Conservation (phyloP, 177 flowering plant species). For the Vitis hybrid region DNA sequence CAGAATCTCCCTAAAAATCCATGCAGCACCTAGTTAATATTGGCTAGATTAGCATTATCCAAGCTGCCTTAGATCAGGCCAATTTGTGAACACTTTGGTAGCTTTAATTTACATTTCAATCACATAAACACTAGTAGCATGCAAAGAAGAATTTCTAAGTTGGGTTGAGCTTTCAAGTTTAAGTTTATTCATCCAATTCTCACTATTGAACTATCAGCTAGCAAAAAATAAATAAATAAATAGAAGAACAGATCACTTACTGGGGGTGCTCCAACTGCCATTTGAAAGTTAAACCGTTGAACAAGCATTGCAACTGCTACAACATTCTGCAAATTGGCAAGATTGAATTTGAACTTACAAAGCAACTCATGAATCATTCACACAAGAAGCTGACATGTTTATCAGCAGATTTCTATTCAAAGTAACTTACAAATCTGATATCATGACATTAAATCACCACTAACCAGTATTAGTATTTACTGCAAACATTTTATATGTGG, state of each 20-base stretch:
- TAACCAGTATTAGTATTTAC: neutral
- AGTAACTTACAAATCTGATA: neutral
- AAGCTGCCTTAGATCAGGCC: too few species aligned
- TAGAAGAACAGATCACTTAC: constrained; percentile 39
- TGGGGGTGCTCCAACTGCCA: constrained; percentile 87
- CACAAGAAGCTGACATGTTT: neutral
- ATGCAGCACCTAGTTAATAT: too few species aligned
- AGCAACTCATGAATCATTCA: neutral
- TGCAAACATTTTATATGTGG: neutral
- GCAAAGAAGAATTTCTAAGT: too few species aligned
- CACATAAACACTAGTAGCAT: too few species aligned
- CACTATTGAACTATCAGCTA: neutral
- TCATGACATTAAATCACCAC: too few species aligned
- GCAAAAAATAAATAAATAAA: neutral
- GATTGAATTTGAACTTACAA: neutral
- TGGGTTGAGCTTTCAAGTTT: too few species aligned
- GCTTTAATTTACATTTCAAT: too few species aligned
- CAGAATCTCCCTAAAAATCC: too few species aligned
- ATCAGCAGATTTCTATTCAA: neutral
- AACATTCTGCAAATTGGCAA: constrained; percentile 48
- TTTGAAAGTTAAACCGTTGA: constrained; percentile 75
- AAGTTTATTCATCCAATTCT: neutral
- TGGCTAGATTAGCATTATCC: too few species aligned
- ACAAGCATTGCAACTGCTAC: constrained; percentile 93
- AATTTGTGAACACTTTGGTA: too few species aligned